Percentiles rank a stretch among this genome's conserved stretches.
Conservation (phyloP, 2,329 filamentous ascomycete genomes). For the Scleromitrula shiraiana region DNA sequence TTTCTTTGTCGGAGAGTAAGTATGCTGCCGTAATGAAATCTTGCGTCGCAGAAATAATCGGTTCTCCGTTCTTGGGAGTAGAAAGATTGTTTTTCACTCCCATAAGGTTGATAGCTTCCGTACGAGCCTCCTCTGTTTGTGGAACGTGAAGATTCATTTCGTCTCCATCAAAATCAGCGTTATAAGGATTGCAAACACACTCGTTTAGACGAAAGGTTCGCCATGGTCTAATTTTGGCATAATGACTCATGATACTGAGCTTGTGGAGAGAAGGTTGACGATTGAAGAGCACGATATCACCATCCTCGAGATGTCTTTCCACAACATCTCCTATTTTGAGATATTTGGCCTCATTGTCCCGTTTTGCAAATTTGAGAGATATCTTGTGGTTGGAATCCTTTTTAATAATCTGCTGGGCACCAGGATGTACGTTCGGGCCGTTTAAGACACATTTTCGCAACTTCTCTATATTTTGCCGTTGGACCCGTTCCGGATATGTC, state of each 20-base stretch:
- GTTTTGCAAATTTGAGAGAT: slow-evolving; percentile 67
- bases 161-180: slow-evolving; percentile 97
- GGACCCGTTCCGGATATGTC: slow-evolving; percentile 87
- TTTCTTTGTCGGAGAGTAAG: slow-evolving; percentile 82
- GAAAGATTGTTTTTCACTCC: slow-evolving; percentile 94
- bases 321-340: slow-evolving; percentile 81
- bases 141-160: slow-evolving; percentile 99
- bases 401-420: slow-evolving; percentile 75
- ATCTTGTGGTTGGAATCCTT: slow-evolving; percentile 61
- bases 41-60: slow-evolving; percentile 97
- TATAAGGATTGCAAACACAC: slow-evolving; percentile 96
- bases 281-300: slow-evolving; percentile 95
- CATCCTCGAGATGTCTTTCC: slow-evolving; percentile 89
- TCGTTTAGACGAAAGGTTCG: slow-evolving; percentile 95
- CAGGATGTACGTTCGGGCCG: slow-evolving; percentile 73
- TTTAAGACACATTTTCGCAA: slow-evolving; percentile 66
- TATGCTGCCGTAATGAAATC: slow-evolving; percentile 98
- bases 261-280: slow-evolving; percentile 97
- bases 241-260: slow-evolving; percentile 95
- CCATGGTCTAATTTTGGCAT: slow-evolving; percentile 88
- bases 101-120: slow-evolving; percentile 94
- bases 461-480: slow-evolving; percentile 78
- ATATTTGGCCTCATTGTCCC: slow-evolving; percentile 61
- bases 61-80: slow-evolving; percentile 95
- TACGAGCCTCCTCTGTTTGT: slow-evolving; percentile 91